Evolutionary conservation across 139 green algal species (phyloP).

Genomic region (Deuterostichococcus epilithicus): DNA sequence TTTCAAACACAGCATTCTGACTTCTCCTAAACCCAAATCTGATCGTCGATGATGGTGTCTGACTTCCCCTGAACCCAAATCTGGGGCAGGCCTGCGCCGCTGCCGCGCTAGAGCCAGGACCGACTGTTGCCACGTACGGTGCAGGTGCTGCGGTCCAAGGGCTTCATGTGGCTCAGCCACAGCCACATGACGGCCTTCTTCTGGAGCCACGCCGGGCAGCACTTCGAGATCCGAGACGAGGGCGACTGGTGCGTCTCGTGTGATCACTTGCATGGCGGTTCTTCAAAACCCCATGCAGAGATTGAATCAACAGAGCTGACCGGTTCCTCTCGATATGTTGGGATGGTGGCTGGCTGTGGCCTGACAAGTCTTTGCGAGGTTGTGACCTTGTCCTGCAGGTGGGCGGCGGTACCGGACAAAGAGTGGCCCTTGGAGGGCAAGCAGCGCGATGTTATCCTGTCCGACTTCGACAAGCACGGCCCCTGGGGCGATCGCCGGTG

Average conservation of each 20-base stretch:
- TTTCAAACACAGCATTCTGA: no score
- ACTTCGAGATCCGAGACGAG: slow-evolving; percentile 92
- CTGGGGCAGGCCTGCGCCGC: no score
- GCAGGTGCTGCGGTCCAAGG: slow-evolving; percentile 80
- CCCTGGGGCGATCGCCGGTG: slow-evolving; percentile 65
- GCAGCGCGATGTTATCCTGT: slow-evolving; percentile 62
- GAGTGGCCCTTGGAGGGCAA: slow-evolving; percentile 68
- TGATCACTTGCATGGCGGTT: neutral
- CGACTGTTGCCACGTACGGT: neutral
- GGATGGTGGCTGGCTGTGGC: neutral
- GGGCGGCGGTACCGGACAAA: slow-evolving; percentile 65
- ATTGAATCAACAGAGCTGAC: neutral
- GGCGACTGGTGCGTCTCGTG: slow-evolving; percentile 57
- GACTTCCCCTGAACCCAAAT: no score
- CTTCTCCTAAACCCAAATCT: no score
- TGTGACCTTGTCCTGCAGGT: slow-evolving; percentile 34
- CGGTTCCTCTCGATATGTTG: neutral
- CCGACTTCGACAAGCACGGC: slow-evolving; percentile 59
- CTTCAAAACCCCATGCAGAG: neutral
- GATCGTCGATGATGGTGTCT: no score
- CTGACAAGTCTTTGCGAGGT: neutral
- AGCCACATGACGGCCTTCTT: slow-evolving; percentile 82
- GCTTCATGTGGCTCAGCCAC: slow-evolving; percentile 90
- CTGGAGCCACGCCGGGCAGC: slow-evolving; percentile 87
- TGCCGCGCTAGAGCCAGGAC: no score